Conservation (phyloP, 2,329 filamentous ascomycete genomes). For the Neophaeococcomyces aloes region DNA sequence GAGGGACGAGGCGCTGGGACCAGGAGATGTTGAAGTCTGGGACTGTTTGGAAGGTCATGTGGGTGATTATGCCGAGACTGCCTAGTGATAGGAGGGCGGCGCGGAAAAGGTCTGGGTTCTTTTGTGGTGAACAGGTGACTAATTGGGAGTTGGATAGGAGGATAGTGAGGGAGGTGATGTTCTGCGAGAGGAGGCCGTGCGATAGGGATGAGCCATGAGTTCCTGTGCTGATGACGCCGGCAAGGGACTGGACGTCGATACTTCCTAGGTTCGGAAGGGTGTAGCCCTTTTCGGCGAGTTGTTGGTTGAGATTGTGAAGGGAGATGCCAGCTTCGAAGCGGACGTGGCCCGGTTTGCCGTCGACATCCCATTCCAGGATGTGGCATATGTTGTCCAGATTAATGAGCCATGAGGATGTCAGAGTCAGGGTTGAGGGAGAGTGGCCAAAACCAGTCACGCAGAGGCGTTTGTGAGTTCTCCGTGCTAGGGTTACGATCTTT, state of each 20-base stretch:
- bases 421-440: conserved; percentile 84
- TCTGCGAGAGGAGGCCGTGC: conserved; percentile 77
- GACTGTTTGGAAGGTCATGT: conserved; percentile 74
- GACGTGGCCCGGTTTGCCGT: conserved; percentile 55
- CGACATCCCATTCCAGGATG: conserved; percentile 52
- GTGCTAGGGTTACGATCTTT: conserved; percentile 70
- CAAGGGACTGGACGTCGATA: conserved; percentile 89
- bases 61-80: conserved; percentile 79
- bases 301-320: conserved; percentile 60
- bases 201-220: conserved; percentile 81
- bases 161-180: conserved; percentile 62
- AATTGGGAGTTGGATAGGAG: conserved; percentile 71
- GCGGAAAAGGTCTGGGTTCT: conserved; percentile 70
- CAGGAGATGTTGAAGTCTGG: conserved; percentile 77
- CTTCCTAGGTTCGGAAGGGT: conserved; percentile 88
- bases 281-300: conserved; percentile 63
- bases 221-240: conserved; percentile 82
- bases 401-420: conserved; percentile 86
- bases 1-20: conserved; percentile 66
- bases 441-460: conserved; percentile 84
- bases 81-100: conserved; percentile 81
- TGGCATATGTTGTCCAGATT: conserved; percentile 77
- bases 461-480: conserved; percentile 67
- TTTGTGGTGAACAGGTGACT: conserved; percentile 55
- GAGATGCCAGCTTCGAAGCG: conserved; percentile 83